These are phyloP conservation scores for Ophiostoma tasmaniense DNA, from an alignment of 2,329 filamentous ascomycete genomes.

Conservation along the genomic window DNA sequence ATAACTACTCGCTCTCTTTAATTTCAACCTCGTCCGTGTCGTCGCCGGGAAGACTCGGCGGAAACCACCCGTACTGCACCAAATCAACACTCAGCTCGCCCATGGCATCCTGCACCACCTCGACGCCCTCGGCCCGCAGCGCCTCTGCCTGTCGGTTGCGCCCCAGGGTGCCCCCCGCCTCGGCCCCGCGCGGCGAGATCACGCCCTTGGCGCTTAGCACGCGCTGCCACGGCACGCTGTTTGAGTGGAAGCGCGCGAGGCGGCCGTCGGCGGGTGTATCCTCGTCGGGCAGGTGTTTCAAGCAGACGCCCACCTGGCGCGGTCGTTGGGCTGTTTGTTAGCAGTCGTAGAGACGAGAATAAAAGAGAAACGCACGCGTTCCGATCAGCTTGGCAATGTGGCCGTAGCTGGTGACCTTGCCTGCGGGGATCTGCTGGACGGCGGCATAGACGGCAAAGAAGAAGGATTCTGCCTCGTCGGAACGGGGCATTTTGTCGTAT, in stretches of 20 bases:
- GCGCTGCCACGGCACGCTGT: constrained; percentile 88
- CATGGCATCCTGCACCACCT: constrained; percentile 39
- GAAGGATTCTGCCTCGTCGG: constrained; percentile 67
- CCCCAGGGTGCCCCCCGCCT: constrained; percentile 10
- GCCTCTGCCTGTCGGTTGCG: constrained; percentile 41
- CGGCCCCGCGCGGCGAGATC: constrained; percentile 60
- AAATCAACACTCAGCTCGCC: constrained; percentile 47
- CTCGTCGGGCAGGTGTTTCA: constrained; percentile 62
- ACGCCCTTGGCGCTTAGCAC: constrained; percentile 81
- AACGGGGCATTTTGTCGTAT: constrained; percentile 64
- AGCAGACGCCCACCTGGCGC: constrained; percentile 79
- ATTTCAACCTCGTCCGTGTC: constrained; percentile 2
- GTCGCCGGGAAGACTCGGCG: constrained; percentile 39
- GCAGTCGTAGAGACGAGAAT: not conserved
- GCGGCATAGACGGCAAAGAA: constrained; percentile 72
- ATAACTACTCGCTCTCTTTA: not conserved
- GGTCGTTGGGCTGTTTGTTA: constrained; percentile 52
- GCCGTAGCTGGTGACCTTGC: constrained; percentile 81
- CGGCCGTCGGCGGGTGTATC: constrained; percentile 36
- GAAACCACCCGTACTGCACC: constrained; percentile 48
- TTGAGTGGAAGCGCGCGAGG: constrained; percentile 53
- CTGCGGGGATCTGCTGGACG: constrained; percentile 74
- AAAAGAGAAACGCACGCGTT: constrained; percentile 43
- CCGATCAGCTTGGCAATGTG: constrained; percentile 67
- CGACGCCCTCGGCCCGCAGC: constrained; percentile 44